Base-by-base conservation (phyloP, 306 rosid species). In the Lablab purpureus region DNA sequence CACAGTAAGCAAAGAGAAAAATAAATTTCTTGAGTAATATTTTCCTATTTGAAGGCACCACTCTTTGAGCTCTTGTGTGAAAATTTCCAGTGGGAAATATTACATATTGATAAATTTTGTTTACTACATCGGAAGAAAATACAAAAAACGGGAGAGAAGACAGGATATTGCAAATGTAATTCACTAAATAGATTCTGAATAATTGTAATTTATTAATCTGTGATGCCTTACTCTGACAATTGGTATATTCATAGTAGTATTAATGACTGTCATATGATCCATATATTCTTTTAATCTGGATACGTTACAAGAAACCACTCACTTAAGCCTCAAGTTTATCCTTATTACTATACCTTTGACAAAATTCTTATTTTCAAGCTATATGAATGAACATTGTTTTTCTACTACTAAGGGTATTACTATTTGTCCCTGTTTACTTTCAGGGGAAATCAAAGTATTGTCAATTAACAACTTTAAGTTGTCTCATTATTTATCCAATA, bases 401-500 rank as follows among this genome's bases (percentile, higher is more conserved):
- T 18, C 34, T 12, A 59, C 46, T 9, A n/a, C 47, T 59, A 12
- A 41, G 45, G 22, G 41, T 80, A 51, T 17, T 60, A 5, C 49
- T 71, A 30, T 30, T 62, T 56, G 6, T 43, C 47, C 56, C 19
- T 62, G 18, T 62, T 60, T 49, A 18, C 47, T 75, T 62, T 10
- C 5, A 62, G 80, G 28, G 45, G 40, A 8, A 45, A 52, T 34
- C 6, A 10, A 62, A 46, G 60, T 77, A 6, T 23, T 23, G 55
- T 52, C 55, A 77, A 22, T 34, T 66, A 41, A n/a, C 54, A 51
- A 52, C 51, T 65, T 66, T 37, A 32, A 55, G 27, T 34, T 68
- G 66, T 75, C 76, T 68, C 27, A 47, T 14, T 74, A 36, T 51
- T 25, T 51, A 13, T 67, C 62, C 34, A 5, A 11, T 51, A 75